Percentiles rank a stretch among this genome's conserved stretches.
Evolutionary conservation across 2,329 filamentous ascomycete species (phyloP).

Genomic region (Fusarium dimerum): DNA sequence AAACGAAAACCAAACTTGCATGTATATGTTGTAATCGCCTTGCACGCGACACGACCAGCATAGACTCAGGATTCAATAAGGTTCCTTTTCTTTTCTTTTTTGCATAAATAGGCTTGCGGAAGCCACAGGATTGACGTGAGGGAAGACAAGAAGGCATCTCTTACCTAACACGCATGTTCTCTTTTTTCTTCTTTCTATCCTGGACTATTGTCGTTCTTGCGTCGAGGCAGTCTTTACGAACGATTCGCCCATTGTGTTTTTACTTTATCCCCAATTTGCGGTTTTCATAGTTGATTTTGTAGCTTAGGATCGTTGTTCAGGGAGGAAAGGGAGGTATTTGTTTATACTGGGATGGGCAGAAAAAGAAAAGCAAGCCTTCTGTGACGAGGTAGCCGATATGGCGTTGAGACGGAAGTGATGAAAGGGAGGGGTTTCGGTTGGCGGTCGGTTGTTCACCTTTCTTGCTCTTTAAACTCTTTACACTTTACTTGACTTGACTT

Average conservation of each 20-base stretch:
- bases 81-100: slow-evolving; percentile 11
- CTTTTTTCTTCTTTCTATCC: too few relatives aligned
- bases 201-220: too few relatives aligned
- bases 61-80: slow-evolving; percentile 12
- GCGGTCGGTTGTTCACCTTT: background rate
- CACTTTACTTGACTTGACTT: too few relatives aligned
- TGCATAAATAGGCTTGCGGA: background rate
- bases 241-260: background rate
- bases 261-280: background rate
- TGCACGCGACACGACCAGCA: slow-evolving; percentile 17
- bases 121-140: too few relatives aligned
- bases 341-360: background rate
- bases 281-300: background rate
- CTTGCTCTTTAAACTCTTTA: background rate
- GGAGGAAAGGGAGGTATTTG: background rate
- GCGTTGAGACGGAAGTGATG: slow-evolving; percentile 26
- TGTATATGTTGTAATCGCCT: slow-evolving; percentile 23
- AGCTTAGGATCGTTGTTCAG: slow-evolving; percentile 1
- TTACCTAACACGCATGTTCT: too few relatives aligned
- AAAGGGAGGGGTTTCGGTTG: slow-evolving; percentile 1
- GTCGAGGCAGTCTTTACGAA: background rate
- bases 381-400: slow-evolving; percentile 19
- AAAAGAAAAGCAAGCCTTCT: background rate
- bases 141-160: too few relatives aligned
- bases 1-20: background rate